Evolutionary conservation across 768 basidiomycete species (phyloP), one percentile per base, ranked within the genome.

Genomic region (Leccinum barrowsii): DNA sequence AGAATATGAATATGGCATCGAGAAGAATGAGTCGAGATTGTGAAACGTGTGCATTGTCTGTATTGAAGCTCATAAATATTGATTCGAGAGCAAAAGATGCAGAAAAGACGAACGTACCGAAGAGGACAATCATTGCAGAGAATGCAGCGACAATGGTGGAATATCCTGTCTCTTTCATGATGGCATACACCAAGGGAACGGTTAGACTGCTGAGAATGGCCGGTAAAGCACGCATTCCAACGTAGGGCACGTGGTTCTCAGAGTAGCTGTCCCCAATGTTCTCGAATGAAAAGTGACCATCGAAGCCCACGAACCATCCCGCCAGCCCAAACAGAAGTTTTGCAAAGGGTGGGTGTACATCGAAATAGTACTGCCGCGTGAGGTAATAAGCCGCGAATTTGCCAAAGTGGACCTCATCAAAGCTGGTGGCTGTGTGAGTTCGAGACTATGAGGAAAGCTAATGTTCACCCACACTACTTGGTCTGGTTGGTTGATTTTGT

Each of bases 131-230:
- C 50, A 76, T 76, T 1, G 96, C 93, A 46, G 94, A 94, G 70
- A 99, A 96, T 1, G 92, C 86, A 7, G 93, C 86, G 58, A 98
- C 85, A 37, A 94, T 76, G 5, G 93, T 91, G 0, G 95, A 94
- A 71, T 96, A 98, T 6, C 97, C 97, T 59, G 90, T 90, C 78
- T 98, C 94, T 74, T 97, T 90, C 97, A 98, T 98, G 73, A 96
- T 98, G 22, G 83, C 89, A 67, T 94, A 99, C 1, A 98, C 87
- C 60, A 98, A 77, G 0, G 95, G 91, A 13, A 98, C 74, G 1
- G 96, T 98, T 26, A 97, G 76, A 75, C 90, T 90, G 51, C 92
- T 93, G 30, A 99, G 79, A 60, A 97, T 83, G 4, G 96, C 97
- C 6, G 94, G 94, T 19, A 98, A 82, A 5, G 91, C 87, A 42